Evolutionary conservation across 441 rosid species (phyloP), one percentile per base, ranked within the genome.

Genomic region (Adansonia grandidieri): DNA sequence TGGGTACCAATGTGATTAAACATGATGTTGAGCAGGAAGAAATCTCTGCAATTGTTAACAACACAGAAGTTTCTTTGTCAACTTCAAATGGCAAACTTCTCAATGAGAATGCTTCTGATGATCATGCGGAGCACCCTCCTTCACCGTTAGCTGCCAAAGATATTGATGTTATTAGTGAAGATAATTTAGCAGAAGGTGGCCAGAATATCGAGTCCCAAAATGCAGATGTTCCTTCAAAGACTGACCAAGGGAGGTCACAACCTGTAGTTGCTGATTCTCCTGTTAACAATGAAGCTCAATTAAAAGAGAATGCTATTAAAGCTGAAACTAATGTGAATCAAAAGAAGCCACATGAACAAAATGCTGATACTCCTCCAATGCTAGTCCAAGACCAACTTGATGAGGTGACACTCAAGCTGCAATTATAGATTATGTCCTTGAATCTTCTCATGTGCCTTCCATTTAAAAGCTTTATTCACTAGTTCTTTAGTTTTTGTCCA

Each of bases 311-410:
- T 76, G 89, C 83, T 78, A 64, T 50, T 75, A 88, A 76, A 74
- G 81, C 79, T 80, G 91, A 80, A 80, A 70, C 87, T 80, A 86
- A 77, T 77, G 78, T 79, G 72, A 82, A 82, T 86, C 82, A 84
- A 82, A 88, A 86, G 85, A 85, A 73, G 73, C 87, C 86, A 67
- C 84, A 74, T 56, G 89, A 83, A 69, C 86, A 62, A 56, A 87
- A 84, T 81, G 78, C 80, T 71, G 90, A 88, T 80, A 78, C 76
- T 42, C 80, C 92, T 67, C 84, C 87, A 54, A 71, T 58, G 76
- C 92, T 84, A 85, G 81, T 87, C 71, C 93, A 95, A 83, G 98
- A 97, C 78, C 98, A 89, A 82, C 94, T 97, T 78, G 98, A 95
- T 54, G 98, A 97, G 98, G 99, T 93, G 82, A 82, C 82, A 54